Percentiles rank a stretch among this genome's conserved stretches.
Conservation (phyloP, 1,284 basidiomycete genomes). For the Cystobasidium slooffiae region DNA sequence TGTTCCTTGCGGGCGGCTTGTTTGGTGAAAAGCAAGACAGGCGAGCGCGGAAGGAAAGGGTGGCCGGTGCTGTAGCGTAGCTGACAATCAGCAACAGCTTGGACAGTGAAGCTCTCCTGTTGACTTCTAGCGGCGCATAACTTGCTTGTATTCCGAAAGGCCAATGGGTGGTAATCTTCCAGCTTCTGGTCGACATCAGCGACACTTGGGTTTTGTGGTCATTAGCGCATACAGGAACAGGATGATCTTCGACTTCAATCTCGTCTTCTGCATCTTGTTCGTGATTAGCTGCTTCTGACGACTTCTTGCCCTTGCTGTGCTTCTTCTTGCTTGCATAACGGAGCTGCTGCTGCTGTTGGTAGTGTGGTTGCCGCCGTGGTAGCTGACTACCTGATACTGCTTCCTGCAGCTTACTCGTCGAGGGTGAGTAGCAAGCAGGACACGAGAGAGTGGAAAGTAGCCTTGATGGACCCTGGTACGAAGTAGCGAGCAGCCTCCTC, state of each 20-base stretch:
- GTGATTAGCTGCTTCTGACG: conserved; percentile 76
- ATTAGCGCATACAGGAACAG: conserved; percentile 37
- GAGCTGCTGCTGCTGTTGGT: conserved; percentile 17
- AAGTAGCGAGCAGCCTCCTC: neutral
- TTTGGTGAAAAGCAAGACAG: no score
- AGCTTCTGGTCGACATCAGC: no score
- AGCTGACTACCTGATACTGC: neutral
- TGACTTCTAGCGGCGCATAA: no score
- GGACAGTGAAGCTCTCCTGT: no score
- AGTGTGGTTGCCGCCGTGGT: neutral
- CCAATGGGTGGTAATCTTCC: no score
- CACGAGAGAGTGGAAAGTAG: neutral
- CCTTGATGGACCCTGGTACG: neutral
- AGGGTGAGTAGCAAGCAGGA: neutral
- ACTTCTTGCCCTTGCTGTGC: conserved; percentile 63
- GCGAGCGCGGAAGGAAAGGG: no score
- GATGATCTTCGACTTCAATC: conserved; percentile 34
- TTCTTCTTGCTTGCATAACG: conserved; percentile 43
- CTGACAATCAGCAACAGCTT: no score
- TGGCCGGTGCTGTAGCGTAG: no score
- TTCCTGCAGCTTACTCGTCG: neutral
- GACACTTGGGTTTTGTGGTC: no score
- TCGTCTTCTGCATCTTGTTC: conserved; percentile 62
- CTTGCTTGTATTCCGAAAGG: no score
- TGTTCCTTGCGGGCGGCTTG: no score